Conservation (phyloP, 1,284 basidiomycete species). For the Leccinum huronense region DNA sequence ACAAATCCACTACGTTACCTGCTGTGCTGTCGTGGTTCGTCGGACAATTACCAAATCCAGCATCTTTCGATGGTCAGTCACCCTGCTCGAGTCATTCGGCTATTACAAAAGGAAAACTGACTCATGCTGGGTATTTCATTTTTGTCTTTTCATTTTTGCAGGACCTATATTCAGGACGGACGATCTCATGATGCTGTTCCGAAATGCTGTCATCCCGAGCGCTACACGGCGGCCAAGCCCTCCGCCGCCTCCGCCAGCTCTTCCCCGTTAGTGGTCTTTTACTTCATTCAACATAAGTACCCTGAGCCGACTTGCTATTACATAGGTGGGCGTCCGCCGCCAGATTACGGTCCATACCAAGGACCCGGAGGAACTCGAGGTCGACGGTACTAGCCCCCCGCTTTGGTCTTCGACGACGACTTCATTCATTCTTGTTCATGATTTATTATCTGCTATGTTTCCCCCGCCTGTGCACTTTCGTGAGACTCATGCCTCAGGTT, state of each 20-base stretch:
- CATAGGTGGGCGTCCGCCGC: conserved; percentile 56
- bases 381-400: conserved; percentile 33
- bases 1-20: conserved; percentile 59
- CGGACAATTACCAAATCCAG: conserved; percentile 67
- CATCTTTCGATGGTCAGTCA: conserved; percentile 77
- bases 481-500: not conserved
- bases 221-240: conserved; percentile 47
- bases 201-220: conserved; percentile 73
- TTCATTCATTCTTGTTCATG: conserved; percentile 21
- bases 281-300: conserved; percentile 5
- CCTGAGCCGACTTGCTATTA: conserved; percentile 18
- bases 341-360: conserved; percentile 70
- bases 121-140: conserved; percentile 11
- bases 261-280: conserved; percentile 19
- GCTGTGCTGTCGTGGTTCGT: conserved; percentile 78
- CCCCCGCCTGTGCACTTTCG: conserved; percentile 10
- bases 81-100: conserved; percentile 10
- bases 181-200: conserved; percentile 79
- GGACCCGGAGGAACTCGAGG: conserved; percentile 48
- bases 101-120: conserved; percentile 20
- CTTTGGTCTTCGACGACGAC: not conserved
- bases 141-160: conserved; percentile 35
- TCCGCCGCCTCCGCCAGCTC: conserved; percentile 40
- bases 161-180: conserved; percentile 86
- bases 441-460: conserved; percentile 20